Base-by-base conservation (phyloP, 192 early-diverging fungal genomes). In the Jimgerdemannia flammicorona region DNA sequence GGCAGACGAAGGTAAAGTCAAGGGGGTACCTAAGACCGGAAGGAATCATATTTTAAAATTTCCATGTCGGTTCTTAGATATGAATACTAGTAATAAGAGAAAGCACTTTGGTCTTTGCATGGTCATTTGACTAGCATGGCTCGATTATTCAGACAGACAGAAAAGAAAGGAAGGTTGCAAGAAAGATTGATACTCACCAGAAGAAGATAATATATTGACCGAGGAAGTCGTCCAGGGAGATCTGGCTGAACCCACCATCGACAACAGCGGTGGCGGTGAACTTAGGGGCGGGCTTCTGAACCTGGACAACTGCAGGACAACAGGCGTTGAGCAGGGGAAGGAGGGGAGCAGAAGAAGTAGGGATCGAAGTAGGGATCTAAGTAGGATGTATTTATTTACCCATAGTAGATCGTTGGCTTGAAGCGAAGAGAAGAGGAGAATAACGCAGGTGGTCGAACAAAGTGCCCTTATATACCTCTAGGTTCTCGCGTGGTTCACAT, bases 1-100 rank as follows among this genome's bases (percentile, higher is more conserved):
- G 96, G 87, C 96, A 98, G 69, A 93, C 92, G 72, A 93, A 93
- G 73, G 92, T 93, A 82, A 93, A 97, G 84, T 96, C 96, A 72
- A 95, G 89, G 70, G 96, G 96, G 88, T 96, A 97, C 29, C 29
- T 29, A 29, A 29, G 29, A 29, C 29, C 29, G 29, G 29, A 29
- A 29, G 29, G 29, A 29, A 29, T 29, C 29, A 29, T 29, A 29
- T 29, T 29, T 29, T 29, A 29, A 29, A 29, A 0, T 29, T 29
- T 29, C 29, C 29, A 29, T 29, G 29, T 29, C 29, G 29, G 29
- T 29, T 0, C 29, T 29, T 29, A 29, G 29, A 29, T 29, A 29
- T 29, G 29, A 29, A 29, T 29, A 29, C n/a, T n/a, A n/a, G n/a
- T n/a, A n/a, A n/a, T n/a, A n/a, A n/a, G n/a, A 29, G 29, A 29